Evolutionary conservation across 2,329 filamentous ascomycete genomes (phyloP), one percentile per base, ranked within the genome.

Genomic region (Ceratocystiopsis sp.): DNA sequence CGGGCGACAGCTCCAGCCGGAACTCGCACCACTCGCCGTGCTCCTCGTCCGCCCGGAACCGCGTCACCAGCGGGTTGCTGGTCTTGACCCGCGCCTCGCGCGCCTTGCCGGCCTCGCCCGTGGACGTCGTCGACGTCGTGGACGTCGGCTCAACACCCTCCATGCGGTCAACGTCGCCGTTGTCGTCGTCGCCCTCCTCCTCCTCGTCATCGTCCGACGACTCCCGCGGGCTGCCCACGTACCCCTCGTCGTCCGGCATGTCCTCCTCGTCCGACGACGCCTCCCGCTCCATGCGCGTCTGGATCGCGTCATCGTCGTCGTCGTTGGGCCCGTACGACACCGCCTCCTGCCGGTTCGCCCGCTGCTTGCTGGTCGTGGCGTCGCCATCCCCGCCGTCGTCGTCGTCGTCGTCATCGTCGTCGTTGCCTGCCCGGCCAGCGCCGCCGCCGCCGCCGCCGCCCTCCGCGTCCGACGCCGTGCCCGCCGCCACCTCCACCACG

Each of bases 311-410:
- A 55, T 96, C 91, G 4, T 89, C 89, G 6, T 94, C 87, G 55
- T 96, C 91, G 39, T 93, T 93, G 33, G 80, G 84, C 35, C 85
- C 89, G 52, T 95, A 96, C 14, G 85, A 91, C 3, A 89, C 78
- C 29, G 80, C 83, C 60, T 94, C 83, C 42, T 72, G 68, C 36
- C 83, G 78, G 57, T 93, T 91, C 38, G 77, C 75, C 53, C 73
- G 75, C 54, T 78, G 71, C 62, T 85, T 93, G 52, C 75, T 75
- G 49, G 71, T 75, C 4, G 77, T 87, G 41, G 74, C 84, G 55
- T 93, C 84, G 45, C 77, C 78, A 43, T 91, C 87, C 38, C 78
- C 84, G 25, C 77, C 79, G n/a, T 78, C 74, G 45, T 83, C 80
- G 36, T 81, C 78, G 38, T 78, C 71, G 19, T 73, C 75, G 21